phyloP scores from a whole-genome alignment of 2,329 filamentous ascomycete species.

The Beauveria varroae region DNA sequence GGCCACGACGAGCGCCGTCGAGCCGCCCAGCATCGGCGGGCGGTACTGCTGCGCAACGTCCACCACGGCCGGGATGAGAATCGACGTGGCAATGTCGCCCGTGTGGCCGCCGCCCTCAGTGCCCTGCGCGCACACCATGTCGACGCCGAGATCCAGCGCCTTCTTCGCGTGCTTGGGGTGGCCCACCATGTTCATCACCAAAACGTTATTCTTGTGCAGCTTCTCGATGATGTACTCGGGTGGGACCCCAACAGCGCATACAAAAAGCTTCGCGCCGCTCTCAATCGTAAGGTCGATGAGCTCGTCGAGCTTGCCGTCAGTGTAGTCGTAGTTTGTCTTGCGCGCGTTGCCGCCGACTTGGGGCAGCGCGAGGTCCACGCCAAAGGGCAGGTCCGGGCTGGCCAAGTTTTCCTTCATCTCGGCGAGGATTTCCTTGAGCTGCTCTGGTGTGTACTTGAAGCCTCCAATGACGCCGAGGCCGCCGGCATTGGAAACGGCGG shows the following conservation, averaged over 20 bases:
- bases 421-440: constrained; percentile 72
- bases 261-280: constrained; percentile 78
- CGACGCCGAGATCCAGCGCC: constrained; percentile 76
- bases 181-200: constrained; percentile 97
- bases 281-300: constrained; percentile 80
- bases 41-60: constrained; percentile 71
- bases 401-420: constrained; percentile 63
- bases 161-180: constrained; percentile 87
- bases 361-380: constrained; percentile 83
- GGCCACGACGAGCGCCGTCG: constrained; percentile 74
- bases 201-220: constrained; percentile 70
- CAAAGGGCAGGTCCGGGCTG: constrained; percentile 68
- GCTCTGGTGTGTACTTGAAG: constrained; percentile 63
- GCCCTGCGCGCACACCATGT: constrained; percentile 87
- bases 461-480: constrained; percentile 72
- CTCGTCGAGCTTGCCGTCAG: constrained; percentile 80
- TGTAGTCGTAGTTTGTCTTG: constrained; percentile 95
- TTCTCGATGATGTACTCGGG: constrained; percentile 64
- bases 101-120: constrained; percentile 93
- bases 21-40: constrained; percentile 60
- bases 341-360: constrained; percentile 79
- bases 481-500: constrained; percentile 82
- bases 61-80: constrained; percentile 79
- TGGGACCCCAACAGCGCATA: constrained; percentile 85
- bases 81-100: constrained; percentile 73